Evolutionary conservation across 192 early-diverging fungal genomes (phyloP), one percentile per base, ranked within the genome.

Genomic region (Umbelopsis sp.): DNA sequence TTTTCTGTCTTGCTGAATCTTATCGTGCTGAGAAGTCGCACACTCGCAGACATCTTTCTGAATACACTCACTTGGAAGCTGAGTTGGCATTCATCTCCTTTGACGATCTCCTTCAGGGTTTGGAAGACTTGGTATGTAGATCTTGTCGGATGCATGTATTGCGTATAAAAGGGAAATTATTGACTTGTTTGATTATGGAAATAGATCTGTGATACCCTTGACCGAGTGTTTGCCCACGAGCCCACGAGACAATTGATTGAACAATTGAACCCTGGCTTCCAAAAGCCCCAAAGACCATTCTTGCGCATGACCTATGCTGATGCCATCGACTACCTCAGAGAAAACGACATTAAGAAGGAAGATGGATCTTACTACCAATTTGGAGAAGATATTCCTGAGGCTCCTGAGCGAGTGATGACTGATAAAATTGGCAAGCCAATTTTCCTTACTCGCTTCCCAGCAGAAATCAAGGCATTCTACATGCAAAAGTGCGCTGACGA

Each of bases 381-480:
- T 84, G 98, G 98, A 67, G 97, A 99, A 70, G 98, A 99, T 80
- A 99, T 99, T 74, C 96, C 97, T 43, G 98, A 99, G 82, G 87
- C 92, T 36, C 97, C 98, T 38, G 98, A 99, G 82, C 94, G 98
- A 71, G 80, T 84, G 71, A 99, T 99, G 98, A 99, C 97, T n/a
- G 96, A 99, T 82, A 87, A 95, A 54, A 98, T 99, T 76, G 86
- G 86, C 79, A 89, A 92, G 73, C 98, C 98, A 34, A 98, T 99
- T 70, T 86, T 99, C 74, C 84, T 99, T 51, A 94, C 91, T 79
- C 90, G 91, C 51, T 99, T 99, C 91, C 98, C 98, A n/a, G 91
- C 87, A 31, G 93, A 97, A 54, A 96, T 98, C 83, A 99, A 99
- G 91, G 85, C 90, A 6, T 99, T 99, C 90, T 99, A 99, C 85